Conservation (phyloP, 805 yeast genomes). For the Yarrowia keelungensis region DNA sequence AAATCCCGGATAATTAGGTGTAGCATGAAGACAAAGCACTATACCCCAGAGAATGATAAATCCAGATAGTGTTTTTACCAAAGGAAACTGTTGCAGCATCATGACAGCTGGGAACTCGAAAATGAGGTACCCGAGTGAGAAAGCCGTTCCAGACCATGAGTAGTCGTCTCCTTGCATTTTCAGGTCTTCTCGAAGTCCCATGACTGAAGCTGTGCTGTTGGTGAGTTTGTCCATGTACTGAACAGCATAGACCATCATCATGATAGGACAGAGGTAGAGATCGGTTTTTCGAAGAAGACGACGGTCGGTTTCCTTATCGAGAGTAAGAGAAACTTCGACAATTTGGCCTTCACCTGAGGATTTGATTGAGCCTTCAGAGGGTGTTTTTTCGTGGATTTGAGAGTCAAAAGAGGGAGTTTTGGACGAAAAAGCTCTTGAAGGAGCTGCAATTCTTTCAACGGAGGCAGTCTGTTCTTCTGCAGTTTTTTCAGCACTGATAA, state of each 20-base stretch:
- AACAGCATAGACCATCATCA: constrained; percentile 11
- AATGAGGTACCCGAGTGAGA: not conserved
- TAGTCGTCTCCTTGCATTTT: constrained; percentile 5
- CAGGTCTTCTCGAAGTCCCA: not conserved
- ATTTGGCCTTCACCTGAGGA: too few relatives aligned
- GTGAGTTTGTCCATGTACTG: constrained; percentile 4
- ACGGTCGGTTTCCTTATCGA: not conserved
- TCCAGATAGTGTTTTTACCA: not conserved
- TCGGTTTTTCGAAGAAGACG: not conserved
- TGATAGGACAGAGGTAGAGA: not conserved
- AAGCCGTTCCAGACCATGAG: constrained; percentile 6
- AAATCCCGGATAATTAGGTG: not conserved
- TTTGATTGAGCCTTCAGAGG: too few relatives aligned
- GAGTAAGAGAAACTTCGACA: too few relatives aligned
- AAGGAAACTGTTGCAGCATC: not conserved
- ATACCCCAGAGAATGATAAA: constrained; percentile 5
- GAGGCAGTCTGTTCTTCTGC: too few relatives aligned
- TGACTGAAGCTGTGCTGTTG: not conserved
- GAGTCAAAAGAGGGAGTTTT: too few relatives aligned
- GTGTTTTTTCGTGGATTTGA: too few relatives aligned
- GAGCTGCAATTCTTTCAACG: too few relatives aligned
- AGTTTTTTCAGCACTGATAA: too few relatives aligned
- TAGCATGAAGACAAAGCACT: not conserved
- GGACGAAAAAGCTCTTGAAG: too few relatives aligned
- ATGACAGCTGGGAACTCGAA: constrained; percentile 1